Percentiles rank a stretch among this genome's conserved stretches.
Evolutionary conservation across 495 filamentous ascomycete species (phyloP).

Genomic region (Penicillium robsamsonii): DNA sequence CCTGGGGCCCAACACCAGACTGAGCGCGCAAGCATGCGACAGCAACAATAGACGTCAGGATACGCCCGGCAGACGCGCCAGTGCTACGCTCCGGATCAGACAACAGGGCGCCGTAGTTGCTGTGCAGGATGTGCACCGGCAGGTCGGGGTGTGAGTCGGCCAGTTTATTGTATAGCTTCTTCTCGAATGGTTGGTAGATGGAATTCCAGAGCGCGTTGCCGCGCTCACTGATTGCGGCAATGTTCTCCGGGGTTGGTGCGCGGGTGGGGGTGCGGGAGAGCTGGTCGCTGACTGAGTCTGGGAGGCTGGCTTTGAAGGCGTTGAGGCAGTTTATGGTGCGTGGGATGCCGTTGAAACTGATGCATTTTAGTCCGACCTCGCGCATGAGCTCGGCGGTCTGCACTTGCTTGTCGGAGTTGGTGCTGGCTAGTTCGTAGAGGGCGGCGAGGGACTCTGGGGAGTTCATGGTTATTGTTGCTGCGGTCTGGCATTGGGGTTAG

Average conservation of each 20-base stretch:
- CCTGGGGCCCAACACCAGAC: slow-evolving; percentile 76
- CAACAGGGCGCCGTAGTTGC: slow-evolving; percentile 68
- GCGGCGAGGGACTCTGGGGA: slow-evolving; percentile 61
- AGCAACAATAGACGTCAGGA: slow-evolving; percentile 65
- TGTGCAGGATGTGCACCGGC: slow-evolving; percentile 70
- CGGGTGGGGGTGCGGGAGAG: slow-evolving; percentile 26
- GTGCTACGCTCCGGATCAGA: slow-evolving; percentile 59
- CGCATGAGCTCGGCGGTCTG: slow-evolving; percentile 70
- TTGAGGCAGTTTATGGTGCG: slow-evolving; percentile 75
- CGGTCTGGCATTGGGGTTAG: slow-evolving; percentile 45
- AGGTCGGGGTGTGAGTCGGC: slow-evolving; percentile 71
- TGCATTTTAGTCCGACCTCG: slow-evolving; percentile 78
- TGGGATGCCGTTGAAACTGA: slow-evolving; percentile 81
- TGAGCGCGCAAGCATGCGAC: slow-evolving; percentile 69
- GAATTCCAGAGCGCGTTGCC: slow-evolving; percentile 66
- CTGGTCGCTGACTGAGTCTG: slow-evolving; percentile 25
- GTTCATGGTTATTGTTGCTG: slow-evolving; percentile 73
- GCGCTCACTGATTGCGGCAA: slow-evolving; percentile 50
- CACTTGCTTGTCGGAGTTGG: slow-evolving; percentile 37
- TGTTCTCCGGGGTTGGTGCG: slow-evolving; percentile 37
- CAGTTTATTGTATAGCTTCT: slow-evolving; percentile 63
- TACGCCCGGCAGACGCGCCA: slow-evolving; percentile 56
- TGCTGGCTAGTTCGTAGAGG: slow-evolving; percentile 54
- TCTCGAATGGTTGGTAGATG: slow-evolving; percentile 69
- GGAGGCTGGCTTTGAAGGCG: slow-evolving; percentile 59